phyloP scores from a whole-genome alignment of 352 stramenopile genomes.

The Phytophthora hybrid region DNA sequence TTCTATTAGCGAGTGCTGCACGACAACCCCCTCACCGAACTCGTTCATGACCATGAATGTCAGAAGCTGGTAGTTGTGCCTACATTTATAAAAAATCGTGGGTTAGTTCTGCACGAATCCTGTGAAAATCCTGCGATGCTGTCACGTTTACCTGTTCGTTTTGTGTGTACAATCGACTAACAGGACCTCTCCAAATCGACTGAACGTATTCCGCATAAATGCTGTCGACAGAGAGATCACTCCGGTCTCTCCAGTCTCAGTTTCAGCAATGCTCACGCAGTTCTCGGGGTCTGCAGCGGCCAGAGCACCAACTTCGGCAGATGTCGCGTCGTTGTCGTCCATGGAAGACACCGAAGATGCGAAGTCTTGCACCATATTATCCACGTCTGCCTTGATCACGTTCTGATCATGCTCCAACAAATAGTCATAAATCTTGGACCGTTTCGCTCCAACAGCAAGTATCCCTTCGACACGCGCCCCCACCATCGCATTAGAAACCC shows the following conservation, averaged over 20 bases:
- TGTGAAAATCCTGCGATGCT: too few relatives aligned
- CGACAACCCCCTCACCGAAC: constrained; percentile 10
- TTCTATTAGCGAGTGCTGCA: constrained; percentile 25
- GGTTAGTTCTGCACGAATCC: too few relatives aligned
- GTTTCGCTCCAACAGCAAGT: constrained; percentile 17
- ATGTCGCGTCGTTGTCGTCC: constrained; percentile 22
- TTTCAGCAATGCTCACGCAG: not conserved
- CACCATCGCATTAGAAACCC: not conserved
- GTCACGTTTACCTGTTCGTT: constrained; percentile 15
- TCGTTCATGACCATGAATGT: constrained; percentile 31
- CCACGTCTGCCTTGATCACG: constrained; percentile 25
- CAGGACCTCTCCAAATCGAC: constrained; percentile 18
- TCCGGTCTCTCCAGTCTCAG: constrained; percentile 5
- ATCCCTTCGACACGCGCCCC: constrained; percentile 1
- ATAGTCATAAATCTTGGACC: constrained; percentile 26
- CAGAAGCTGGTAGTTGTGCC: constrained; percentile 31
- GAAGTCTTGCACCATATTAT: constrained; percentile 20
- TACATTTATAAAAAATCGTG: not conserved
- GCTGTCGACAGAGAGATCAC: constrained; percentile 10
- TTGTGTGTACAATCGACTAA: constrained; percentile 27
- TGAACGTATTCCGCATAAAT: constrained; percentile 18
- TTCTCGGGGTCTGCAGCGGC: constrained; percentile 6
- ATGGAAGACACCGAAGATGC: not conserved
- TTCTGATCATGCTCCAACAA: constrained; percentile 30
- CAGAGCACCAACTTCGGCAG: not conserved